Evolutionary conservation across 106 monocot genomes (phyloP), one percentile per base, ranked within the genome.

Genomic region (Allium fistulosum): DNA sequence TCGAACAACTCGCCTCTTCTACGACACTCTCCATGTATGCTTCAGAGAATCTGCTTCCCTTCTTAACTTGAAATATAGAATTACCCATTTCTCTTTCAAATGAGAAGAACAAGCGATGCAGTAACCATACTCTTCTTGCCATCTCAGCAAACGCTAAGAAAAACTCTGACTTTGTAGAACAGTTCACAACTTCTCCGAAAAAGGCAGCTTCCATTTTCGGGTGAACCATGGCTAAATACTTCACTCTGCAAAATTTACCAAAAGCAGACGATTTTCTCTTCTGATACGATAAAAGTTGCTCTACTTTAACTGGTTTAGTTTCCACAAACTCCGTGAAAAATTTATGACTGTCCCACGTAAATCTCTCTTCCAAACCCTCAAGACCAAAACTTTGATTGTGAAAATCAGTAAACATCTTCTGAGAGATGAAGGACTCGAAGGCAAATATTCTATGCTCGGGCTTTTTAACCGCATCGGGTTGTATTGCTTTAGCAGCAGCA

Each of bases 21-120:
- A 46, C 72, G 7, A 99, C 81, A 58, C 79, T 99, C 75, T 97
- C 87, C 97, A 99, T 92, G 82, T 77, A 92, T 6, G 92, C 89
- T 72, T 89, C 92, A 5, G 97, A 99, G 81, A 92, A 99, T 17
- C 90, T 68, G 49, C 57, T 28, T 10, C 92, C 97, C 6, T 63
- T 71, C 26, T 53, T 57, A 22, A 64, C 88, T 68, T 80, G 77
- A 68, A 87, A 87, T 67, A 88, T 76, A 46, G 48, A 18, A 14
- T 27, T 61, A 28, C 67, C 72, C 48, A 57, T 72, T 65, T 62
- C 70, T 9, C 46, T 47, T 16, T 16, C 72, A 70, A 82, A 87
- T 6, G 87, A 81, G 75, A 82, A 87, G 81, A 84, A 82, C 16
- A 91, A 73, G 46, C 81, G 69, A 51, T 91, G 91, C 8, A 87